Base-by-base conservation (phyloP, 768 basidiomycete species). In the Agrocybe praecox region DNA sequence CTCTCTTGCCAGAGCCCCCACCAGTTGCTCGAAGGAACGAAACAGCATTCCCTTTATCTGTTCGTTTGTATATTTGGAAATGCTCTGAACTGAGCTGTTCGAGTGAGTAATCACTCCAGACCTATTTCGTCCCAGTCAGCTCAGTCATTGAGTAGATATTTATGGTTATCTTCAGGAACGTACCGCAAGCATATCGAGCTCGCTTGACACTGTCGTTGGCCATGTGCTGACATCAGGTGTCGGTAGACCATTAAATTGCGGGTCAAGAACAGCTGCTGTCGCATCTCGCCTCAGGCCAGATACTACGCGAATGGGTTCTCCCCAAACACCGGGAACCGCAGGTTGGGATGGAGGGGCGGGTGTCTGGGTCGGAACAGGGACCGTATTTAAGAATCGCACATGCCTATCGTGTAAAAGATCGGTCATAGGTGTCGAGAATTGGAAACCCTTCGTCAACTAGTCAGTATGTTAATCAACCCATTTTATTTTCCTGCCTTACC, bases 201-300 rank as follows among this genome's bases (percentile, higher is more conserved):
- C 69, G 15, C 67, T 61, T 2, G 71, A 66, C 11, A 76, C 71
- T 1, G 67, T 67, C 1, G 74, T 67, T 7, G 74, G 73, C 74
- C 74, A 76, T 0, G 73, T 70, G 6, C 69, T 72, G 1, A 74
- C 55, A 22, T 66, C 66, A 11, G 74, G 70, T 0, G 72, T 74
- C 9, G 69, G 60, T 2, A 59, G 61, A 21, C 74, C 74, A 7
- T 74, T 63, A 56, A 76, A 76, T 51, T 76, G 74, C 4, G 74
- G 70, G 10, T 57, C 65, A 14, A 76, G 66, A 7, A 76, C 74
- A 1, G 74, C 68, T 32, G 72, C 68, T 9, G 73, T 73, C 6
- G 74, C 74, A 58, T 76, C 74, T 6, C 73, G 68, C 18, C 74
- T 67, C 21, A 76, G 65, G 6, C 74, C 74, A 1, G 74, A 76